Percentiles rank a stretch among this genome's conserved stretches.
These are phyloP conservation scores for Aureobasidium uvarum DNA, from an alignment of 2,329 filamentous ascomycete species.

Conservation along the genomic window DNA sequence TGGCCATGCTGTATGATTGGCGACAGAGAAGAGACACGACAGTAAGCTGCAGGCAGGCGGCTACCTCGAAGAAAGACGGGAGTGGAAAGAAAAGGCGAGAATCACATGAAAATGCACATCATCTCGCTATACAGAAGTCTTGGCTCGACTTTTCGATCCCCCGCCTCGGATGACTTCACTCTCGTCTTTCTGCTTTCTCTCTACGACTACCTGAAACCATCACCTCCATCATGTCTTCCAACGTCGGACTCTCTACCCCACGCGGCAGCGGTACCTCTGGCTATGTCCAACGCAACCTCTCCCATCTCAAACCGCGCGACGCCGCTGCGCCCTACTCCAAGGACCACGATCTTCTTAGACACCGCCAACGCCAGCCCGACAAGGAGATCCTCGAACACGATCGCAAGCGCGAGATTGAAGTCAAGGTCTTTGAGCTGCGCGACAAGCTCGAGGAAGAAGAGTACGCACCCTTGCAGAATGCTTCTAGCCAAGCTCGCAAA, in stretches of 20 bases:
- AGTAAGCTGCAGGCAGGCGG: neutral
- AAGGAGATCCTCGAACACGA: conserved; percentile 93
- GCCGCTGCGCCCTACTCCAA: conserved; percentile 66
- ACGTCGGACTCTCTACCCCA: conserved; percentile 92
- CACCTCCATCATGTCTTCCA: conserved; percentile 72
- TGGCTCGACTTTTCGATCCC: conserved; percentile 25
- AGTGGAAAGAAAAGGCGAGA: neutral
- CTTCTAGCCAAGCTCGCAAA: neutral
- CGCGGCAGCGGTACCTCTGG: conserved; percentile 94
- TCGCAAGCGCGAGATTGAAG: conserved; percentile 83
- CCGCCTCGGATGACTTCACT: conserved; percentile 16
- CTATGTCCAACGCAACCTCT: conserved; percentile 95
- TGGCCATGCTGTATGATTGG: conserved; percentile 5
- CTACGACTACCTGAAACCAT: neutral
- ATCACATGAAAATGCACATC: conserved; percentile 8
- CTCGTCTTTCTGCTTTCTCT: neutral
- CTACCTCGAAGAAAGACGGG: neutral
- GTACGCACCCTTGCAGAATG: conserved; percentile 46
- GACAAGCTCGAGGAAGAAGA: conserved; percentile 91
- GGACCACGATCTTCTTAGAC: conserved; percentile 67
- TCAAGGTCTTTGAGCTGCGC: conserved; percentile 86
- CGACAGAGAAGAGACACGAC: neutral
- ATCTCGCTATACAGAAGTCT: conserved; percentile 11
- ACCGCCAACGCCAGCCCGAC: conserved; percentile 81
- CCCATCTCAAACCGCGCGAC: conserved; percentile 82